Percentiles rank a stretch among this genome's conserved stretches.
phyloP scores from a whole-genome alignment of 805 yeast genomes.

The Wickerhamiella domercqiae region DNA sequence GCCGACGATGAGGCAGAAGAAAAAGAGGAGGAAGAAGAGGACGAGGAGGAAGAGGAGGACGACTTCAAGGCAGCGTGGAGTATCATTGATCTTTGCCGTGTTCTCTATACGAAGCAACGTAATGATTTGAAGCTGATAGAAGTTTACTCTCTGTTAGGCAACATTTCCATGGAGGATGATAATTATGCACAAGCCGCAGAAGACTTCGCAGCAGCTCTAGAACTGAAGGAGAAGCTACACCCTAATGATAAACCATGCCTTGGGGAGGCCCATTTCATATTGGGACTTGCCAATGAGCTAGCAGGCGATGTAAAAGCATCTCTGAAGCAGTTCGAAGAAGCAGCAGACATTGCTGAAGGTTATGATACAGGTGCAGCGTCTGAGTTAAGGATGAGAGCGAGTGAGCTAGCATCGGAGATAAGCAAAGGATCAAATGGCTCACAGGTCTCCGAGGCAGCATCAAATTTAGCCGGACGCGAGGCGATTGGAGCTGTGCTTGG shows the following conservation, averaged over 20 bases:
- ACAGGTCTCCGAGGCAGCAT: conserved; percentile 10
- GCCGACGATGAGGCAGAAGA: conserved; percentile 18
- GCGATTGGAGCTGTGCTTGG: conserved; percentile 13
- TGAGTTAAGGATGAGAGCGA: conserved; percentile 18
- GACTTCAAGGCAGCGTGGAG: conserved; percentile 68
- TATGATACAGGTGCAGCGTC: conserved; percentile 21
- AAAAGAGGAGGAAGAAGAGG: conserved; percentile 20
- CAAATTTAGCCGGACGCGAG: conserved; percentile 14
- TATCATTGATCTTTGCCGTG: conserved; percentile 60
- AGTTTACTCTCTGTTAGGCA: conserved; percentile 69
- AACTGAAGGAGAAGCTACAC: conserved; percentile 38
- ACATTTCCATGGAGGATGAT: conserved; percentile 71
- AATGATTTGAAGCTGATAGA: conserved; percentile 44
- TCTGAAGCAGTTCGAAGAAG: conserved; percentile 30
- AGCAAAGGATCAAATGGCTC: conserved; percentile 5
- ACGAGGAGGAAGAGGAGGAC: conserved; percentile 34
- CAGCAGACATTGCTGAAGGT: conserved; percentile 27
- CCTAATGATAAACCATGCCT: conserved; percentile 39
- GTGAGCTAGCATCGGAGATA: conserved; percentile 14
- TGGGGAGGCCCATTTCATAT: conserved; percentile 68
- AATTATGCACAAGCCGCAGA: conserved; percentile 63
- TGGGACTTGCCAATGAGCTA: conserved; percentile 66
- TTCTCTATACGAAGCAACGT: conserved; percentile 37
- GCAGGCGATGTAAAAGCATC: conserved; percentile 42
- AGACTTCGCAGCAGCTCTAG: conserved; percentile 48